Evolutionary conservation across 176 grass and related monocot species (phyloP).

Genomic region (Secale cereale): DNA sequence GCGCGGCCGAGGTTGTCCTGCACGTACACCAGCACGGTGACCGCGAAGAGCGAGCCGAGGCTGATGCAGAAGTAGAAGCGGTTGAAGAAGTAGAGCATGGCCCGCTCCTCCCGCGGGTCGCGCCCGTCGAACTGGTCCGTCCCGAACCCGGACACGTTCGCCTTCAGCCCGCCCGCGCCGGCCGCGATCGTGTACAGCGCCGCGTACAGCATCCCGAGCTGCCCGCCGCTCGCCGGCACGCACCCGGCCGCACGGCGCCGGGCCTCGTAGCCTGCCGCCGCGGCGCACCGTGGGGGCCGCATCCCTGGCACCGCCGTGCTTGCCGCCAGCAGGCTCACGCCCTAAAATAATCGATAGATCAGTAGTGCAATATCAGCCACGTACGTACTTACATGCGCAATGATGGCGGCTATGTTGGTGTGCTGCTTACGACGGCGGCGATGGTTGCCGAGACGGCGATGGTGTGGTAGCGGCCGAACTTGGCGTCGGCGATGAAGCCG

Average conservation of each 20-base stretch:
- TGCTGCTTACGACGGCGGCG: constrained; percentile 28
- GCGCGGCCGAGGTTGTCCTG: constrained; percentile 59
- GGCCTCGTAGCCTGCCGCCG: not conserved
- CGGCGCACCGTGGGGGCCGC: constrained; percentile 19
- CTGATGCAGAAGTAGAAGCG: constrained; percentile 77
- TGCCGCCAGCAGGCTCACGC: constrained; percentile 36
- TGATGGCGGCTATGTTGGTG: not conserved
- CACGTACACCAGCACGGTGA: constrained; percentile 67
- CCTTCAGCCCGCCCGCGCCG: constrained; percentile 53
- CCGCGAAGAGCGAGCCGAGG: constrained; percentile 70
- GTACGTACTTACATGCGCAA: not conserved
- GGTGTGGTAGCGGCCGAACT: constrained; percentile 53
- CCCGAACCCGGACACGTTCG: constrained; percentile 62
- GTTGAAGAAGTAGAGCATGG: constrained; percentile 80
- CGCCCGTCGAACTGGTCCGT: constrained; percentile 54
- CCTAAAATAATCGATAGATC: constrained; percentile 5
- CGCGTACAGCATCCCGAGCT: constrained; percentile 43
- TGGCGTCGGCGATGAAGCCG: constrained; percentile 62
- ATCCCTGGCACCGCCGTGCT: constrained; percentile 27
- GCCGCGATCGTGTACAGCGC: constrained; percentile 50
- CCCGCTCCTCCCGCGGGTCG: constrained; percentile 45
- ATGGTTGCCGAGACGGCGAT: constrained; percentile 32
- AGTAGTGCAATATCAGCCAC: not conserved
- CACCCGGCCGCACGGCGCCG: constrained; percentile 8
- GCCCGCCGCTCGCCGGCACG: constrained; percentile 32